Evolutionary conservation across 192 early-diverging fungal genomes (phyloP), one percentile per base, ranked within the genome.

Genomic region (Linnemannia zychae): DNA sequence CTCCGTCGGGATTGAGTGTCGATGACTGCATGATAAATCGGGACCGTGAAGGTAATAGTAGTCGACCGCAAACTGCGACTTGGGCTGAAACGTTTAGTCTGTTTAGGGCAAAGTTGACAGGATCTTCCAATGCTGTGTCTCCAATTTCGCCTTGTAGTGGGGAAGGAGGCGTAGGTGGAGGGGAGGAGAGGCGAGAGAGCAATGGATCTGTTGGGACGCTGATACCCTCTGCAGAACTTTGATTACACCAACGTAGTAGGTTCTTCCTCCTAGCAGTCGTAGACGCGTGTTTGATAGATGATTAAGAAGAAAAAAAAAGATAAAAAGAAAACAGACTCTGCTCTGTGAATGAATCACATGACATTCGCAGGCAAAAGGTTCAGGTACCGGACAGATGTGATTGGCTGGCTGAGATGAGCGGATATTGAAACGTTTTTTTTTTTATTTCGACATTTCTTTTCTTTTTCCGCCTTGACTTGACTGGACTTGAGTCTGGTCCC

Each of bases 41-140:
- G 20, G 69, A 52, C 22, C 40, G 40, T 38, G 38, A 24, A 1
- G 48, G 36, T 1, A 15, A 50, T 17, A 40, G 28, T 1, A 47
- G 50, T n/a, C 82, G 72, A 6, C 77, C 82, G 11, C 82, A 84
- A 57, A 84, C 82, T 33, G 72, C 46, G 33, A 84, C 76, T 3
- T 84, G 82, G 82, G 72, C 82, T 4, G 82, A 84, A 68, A 53
- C 82, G 38, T 84, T 84, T 63, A 78, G 72, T 57, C 53, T 68
- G 31, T 71, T 84, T 31, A 78, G 72, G 48, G 72, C 77, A 18
- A 48, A 69, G 67, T 37, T 84, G 17, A 76, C 75, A 3, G 82
- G 76, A 28, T 33, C 66, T 13, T 63, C 57, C 4, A 4, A 3
- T 0, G 18, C 52, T 53, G 57, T 16, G 3, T 63, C 57, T 0